Evolutionary conservation across 805 yeast genomes (phyloP).

Genomic region (Yarrowia hollandica): DNA sequence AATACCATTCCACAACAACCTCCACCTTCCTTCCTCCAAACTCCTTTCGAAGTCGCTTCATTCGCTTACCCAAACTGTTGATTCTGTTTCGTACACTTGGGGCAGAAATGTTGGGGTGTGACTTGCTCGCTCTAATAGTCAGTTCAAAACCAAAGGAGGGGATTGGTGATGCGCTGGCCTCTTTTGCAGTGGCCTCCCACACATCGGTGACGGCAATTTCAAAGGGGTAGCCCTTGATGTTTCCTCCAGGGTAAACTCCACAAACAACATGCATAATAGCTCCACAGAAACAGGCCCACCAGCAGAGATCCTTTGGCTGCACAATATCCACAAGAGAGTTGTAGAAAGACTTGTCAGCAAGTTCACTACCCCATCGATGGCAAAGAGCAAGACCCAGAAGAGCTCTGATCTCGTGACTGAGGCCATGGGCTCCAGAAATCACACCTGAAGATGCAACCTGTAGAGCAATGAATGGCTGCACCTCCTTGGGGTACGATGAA

Average conservation of each 20-base stretch:
- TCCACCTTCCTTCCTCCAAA: slow-evolving; percentile 34
- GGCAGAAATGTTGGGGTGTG: slow-evolving; percentile 35
- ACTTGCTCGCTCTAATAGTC: slow-evolving; percentile 33
- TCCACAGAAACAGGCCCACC: slow-evolving; percentile 77
- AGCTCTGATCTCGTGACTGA: slow-evolving; percentile 70
- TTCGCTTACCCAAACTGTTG: slow-evolving; percentile 57
- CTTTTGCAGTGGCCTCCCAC: slow-evolving; percentile 3
- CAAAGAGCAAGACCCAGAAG: slow-evolving; percentile 71
- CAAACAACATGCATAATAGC: slow-evolving; percentile 74
- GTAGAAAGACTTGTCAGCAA: slow-evolving; percentile 53
- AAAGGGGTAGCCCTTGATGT: slow-evolving; percentile 53
- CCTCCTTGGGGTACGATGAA: slow-evolving; percentile 72
- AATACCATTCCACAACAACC: slow-evolving; percentile 33
- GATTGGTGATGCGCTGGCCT: slow-evolving; percentile 1
- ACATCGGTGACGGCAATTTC: slow-evolving; percentile 33
- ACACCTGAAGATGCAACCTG: slow-evolving; percentile 73
- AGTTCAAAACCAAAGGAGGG: slow-evolving; percentile 35
- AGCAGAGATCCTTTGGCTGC: slow-evolving; percentile 48
- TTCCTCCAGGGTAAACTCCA: slow-evolving; percentile 81
- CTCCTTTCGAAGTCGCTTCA: slow-evolving; percentile 52
- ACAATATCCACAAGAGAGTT: slow-evolving; percentile 36
- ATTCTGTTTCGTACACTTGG: slow-evolving; percentile 50
- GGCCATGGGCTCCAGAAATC: slow-evolving; percentile 72
- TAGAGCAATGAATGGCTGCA: slow-evolving; percentile 72
- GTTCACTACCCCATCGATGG: slow-evolving; percentile 81